Base-by-base conservation (phyloP, 1,284 basidiomycete genomes). In the Pseudozyma hubeiensis region DNA sequence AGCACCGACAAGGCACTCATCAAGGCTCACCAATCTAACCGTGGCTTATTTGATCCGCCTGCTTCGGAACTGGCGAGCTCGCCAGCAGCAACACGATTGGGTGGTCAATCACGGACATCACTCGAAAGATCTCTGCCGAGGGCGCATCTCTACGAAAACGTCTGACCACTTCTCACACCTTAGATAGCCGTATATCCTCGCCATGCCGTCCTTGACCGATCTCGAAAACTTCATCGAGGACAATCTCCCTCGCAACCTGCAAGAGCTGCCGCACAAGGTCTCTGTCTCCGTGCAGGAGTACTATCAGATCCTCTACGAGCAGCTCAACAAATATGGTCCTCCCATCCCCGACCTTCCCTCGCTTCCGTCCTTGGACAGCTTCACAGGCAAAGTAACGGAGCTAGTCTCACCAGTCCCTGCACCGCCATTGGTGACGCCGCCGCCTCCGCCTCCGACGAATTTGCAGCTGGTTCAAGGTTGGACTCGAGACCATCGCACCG, bases 201-300 rank as follows among this genome's bases (percentile, higher is more conserved):
- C 14, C 47, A 80, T 81, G 80, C 79, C 75, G 5, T 71, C 76
- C 8, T 72, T 81, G 45, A 55, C 61, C n/a, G 79, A 80, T 46
- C 64, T 81, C 47, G 80, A 81, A 19, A 67, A 77, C 41, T 79
- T 78, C 53, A 71, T 81, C 59, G 77, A 79, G 70, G 62, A 72
- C 34, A 66, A 71, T 37, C 54, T 78, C 4, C 76, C 75, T 16
- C 58, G 58, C 54, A 71, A 78, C 35, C 37, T 81, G 69, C 76
- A 77, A 46, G 78, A 76, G 50, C 64, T 81, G 7, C 79, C 79
- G 3, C 68, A 69, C 58, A 78, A 72, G 62, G 65, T 81, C 37
- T 51, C 65, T 7, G 51, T 78, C 9, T 67, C 75, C 0, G 61
- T 81, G 3, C 64, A 74, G 45, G 64, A 67, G 37, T 81, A 81